Percentiles rank a stretch among this genome's conserved stretches.
Evolutionary conservation across 148 eudicot species (phyloP).

Genomic region (Dianthus caryophyllus): DNA sequence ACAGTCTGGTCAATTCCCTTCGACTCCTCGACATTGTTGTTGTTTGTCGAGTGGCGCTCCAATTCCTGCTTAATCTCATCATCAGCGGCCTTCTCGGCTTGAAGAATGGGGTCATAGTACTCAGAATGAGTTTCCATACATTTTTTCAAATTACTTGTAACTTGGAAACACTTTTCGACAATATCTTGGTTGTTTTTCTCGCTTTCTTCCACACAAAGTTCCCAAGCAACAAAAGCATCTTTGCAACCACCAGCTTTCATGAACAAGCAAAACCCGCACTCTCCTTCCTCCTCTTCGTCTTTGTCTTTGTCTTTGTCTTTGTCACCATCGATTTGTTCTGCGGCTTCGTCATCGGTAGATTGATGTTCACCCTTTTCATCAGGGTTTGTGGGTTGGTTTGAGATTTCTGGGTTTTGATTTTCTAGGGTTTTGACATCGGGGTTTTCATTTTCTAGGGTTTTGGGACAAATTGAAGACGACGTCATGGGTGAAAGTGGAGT

Average conservation of each 20-base stretch:
- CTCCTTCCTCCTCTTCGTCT: slow-evolving; percentile 45
- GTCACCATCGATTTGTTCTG: slow-evolving; percentile 12
- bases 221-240: slow-evolving; percentile 49
- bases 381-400: slow-evolving; percentile 18
- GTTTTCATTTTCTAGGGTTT: slow-evolving; percentile 27
- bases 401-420: slow-evolving; percentile 22
- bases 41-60: slow-evolving; percentile 21
- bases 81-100: slow-evolving; percentile 48
- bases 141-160: slow-evolving; percentile 42
- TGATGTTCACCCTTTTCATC: slow-evolving; percentile 17
- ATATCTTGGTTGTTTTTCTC: slow-evolving; percentile 46
- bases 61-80: slow-evolving; percentile 31
- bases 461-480: slow-evolving; percentile 19
- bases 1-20: slow-evolving; percentile 18
- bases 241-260: slow-evolving; percentile 70
- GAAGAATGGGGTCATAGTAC: slow-evolving; percentile 43
- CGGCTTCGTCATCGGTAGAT: background rate
- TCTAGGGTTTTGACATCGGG: slow-evolving; percentile 31
- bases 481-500: slow-evolving; percentile 24
- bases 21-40: slow-evolving; percentile 5
- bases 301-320: slow-evolving; percentile 33
- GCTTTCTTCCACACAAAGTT: slow-evolving; percentile 42
- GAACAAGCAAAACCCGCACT: slow-evolving; percentile 64
- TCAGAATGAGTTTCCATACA: slow-evolving; percentile 58
- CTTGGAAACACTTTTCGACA: slow-evolving; percentile 46